Percentiles rank a stretch among this genome's conserved stretches.
These are phyloP conservation scores for Phytophthora cryptogea DNA, from an alignment of 352 stramenopile genomes.

Conservation along the genomic window DNA sequence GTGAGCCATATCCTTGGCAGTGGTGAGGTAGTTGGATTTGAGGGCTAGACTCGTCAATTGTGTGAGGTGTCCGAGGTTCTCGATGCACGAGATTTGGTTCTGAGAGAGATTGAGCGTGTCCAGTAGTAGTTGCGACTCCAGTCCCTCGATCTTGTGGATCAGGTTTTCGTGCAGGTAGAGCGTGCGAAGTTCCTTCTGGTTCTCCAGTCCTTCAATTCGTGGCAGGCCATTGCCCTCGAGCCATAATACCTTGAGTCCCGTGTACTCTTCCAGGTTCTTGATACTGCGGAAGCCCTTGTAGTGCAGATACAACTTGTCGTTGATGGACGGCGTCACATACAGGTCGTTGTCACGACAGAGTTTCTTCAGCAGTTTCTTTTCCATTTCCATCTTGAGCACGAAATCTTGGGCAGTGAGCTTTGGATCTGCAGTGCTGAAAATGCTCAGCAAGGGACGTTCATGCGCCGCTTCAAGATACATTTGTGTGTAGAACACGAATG, in stretches of 20 bases:
- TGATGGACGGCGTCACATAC: conserved; percentile 92
- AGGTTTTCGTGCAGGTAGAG: conserved; percentile 96
- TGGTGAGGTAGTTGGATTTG: conserved; percentile 77
- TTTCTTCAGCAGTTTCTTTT: conserved; percentile 86
- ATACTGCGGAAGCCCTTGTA: conserved; percentile 95
- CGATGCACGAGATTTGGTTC: conserved; percentile 80
- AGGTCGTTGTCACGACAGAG: conserved; percentile 91
- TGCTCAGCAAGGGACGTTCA: conserved; percentile 1
- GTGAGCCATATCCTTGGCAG: conserved; percentile 61
- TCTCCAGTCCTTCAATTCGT: conserved; percentile 90
- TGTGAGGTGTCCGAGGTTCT: conserved; percentile 77
- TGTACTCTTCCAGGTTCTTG: conserved; percentile 96
- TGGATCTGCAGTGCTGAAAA: background rate
- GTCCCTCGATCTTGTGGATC: conserved; percentile 91
- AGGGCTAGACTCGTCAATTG: conserved; percentile 73
- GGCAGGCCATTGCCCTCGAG: conserved; percentile 93
- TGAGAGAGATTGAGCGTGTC: conserved; percentile 86
- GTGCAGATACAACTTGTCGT: conserved; percentile 97
- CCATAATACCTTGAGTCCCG: conserved; percentile 93
- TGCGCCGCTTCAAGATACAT: conserved; percentile 29
- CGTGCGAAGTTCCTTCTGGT: conserved; percentile 86
- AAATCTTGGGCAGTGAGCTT: background rate
- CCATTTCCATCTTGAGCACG: conserved; percentile 84
- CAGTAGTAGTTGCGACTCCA: conserved; percentile 58
- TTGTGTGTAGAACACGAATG: conserved; percentile 1